Evolutionary conservation across 2,329 filamentous ascomycete genomes (phyloP).

Genomic region (Diaporthe citrichinensis): DNA sequence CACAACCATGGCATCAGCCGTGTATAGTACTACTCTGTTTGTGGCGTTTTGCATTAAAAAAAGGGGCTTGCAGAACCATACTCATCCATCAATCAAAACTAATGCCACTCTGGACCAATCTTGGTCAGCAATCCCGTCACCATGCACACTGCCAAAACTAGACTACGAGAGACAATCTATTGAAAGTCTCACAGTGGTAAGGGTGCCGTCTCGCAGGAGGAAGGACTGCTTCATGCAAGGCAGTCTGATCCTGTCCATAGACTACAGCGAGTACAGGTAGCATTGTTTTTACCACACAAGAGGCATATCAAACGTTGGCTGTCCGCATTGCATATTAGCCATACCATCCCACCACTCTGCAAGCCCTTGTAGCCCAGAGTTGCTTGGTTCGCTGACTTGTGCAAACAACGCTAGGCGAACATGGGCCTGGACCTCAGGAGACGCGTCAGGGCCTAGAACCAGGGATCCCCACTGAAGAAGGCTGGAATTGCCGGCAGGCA

Average conservation of each 20-base stretch:
- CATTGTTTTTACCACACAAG: not conserved
- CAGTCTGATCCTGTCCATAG: not conserved
- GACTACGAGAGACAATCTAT: not conserved
- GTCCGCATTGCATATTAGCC: not conserved
- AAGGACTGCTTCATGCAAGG: too few species aligned
- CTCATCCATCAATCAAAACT: constrained; percentile 1
- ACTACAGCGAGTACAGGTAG: not conserved
- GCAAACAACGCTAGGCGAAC: not conserved
- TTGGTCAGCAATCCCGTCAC: not conserved
- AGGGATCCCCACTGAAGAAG: constrained; percentile 27
- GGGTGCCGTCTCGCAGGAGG: not conserved
- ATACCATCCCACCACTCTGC: not conserved
- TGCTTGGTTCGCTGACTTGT: not conserved
- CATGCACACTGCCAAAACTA: not conserved
- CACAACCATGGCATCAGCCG: not conserved
- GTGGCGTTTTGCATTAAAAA: constrained; percentile 9
- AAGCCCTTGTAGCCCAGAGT: not conserved
- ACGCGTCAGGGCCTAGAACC: constrained; percentile 23
- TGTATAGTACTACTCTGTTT: not conserved
- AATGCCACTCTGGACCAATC: constrained; percentile 5
- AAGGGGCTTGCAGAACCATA: not conserved
- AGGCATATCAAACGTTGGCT: not conserved
- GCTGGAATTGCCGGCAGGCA: constrained; percentile 26
- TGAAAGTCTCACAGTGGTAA: not conserved
- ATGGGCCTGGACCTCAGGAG: not conserved